phyloP scores from a whole-genome alignment of 2,329 filamentous ascomycete genomes.

The Neofusicoccum laricinum region DNA sequence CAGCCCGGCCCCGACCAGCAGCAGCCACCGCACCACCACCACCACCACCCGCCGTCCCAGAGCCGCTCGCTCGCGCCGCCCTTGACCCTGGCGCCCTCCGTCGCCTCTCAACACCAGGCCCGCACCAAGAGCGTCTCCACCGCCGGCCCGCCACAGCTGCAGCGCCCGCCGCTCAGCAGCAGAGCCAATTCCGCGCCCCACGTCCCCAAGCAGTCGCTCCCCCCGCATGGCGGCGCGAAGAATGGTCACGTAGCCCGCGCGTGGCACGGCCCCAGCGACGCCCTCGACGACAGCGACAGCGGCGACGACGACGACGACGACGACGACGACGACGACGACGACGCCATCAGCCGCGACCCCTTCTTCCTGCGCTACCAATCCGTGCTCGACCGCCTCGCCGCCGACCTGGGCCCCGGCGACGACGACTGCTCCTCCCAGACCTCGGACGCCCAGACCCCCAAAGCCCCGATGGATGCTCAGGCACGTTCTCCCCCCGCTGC shows the following conservation, averaged over 20 bases:
- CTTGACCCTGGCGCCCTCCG: slow-evolving; percentile 3
- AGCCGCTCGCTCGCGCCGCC: slow-evolving; percentile 2
- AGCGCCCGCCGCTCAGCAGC: slow-evolving; percentile 6
- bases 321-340: slow-evolving; percentile 16
- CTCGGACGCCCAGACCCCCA: slow-evolving; percentile 18
- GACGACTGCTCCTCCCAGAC: background rate
- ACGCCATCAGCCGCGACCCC: slow-evolving; percentile 37
- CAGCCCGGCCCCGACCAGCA: background rate
- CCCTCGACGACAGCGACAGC: background rate
- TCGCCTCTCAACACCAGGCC: slow-evolving; percentile 6
- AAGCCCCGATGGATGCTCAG: slow-evolving; percentile 9
- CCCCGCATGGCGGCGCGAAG: slow-evolving; percentile 11
- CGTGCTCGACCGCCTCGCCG: slow-evolving; percentile 19
- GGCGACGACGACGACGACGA: slow-evolving; percentile 13
- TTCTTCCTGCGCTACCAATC: slow-evolving; percentile 42
- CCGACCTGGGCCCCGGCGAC: slow-evolving; percentile 21
- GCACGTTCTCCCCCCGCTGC: slow-evolving; percentile 8
- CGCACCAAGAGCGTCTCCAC: slow-evolving; percentile 13
- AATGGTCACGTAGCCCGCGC: slow-evolving; percentile 15
- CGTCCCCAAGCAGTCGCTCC: slow-evolving; percentile 24
- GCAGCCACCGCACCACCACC: background rate
- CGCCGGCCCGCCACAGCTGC: slow-evolving; percentile 1
- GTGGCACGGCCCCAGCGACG: slow-evolving; percentile 2
- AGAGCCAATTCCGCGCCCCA: slow-evolving; percentile 35
- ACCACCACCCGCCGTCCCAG: background rate